Base-by-base conservation (phyloP, 768 basidiomycete genomes). In the Stropharia rugosoannulata region DNA sequence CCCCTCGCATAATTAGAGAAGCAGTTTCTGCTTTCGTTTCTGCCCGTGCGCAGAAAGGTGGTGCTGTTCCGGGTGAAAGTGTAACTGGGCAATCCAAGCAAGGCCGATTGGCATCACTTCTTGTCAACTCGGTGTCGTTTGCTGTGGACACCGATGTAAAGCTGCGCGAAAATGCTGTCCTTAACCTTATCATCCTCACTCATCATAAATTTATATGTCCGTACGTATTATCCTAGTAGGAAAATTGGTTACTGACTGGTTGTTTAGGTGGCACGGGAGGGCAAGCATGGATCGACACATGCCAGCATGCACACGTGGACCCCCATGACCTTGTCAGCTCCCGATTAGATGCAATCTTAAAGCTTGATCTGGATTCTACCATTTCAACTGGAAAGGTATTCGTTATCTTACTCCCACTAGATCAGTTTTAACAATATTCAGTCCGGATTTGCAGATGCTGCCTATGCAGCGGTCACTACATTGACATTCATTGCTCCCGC, bases 241-340 rank as follows among this genome's bases (percentile, higher is more conserved):
- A 16, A 6, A 46, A 18, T 25, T 12, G 46, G 35, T 59, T 41
- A 48, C 29, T 32, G 29, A 32, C 29, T 40, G 40, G 18, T 37
- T 18, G 37, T 42, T 5, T 37, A 82, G 82, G 76, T 59, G 78
- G 74, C 18, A 68, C 74, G 13, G 77, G 80, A 8, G 79, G 83
- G 15, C 85, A 83, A 60, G 79, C 79, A 1, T 97, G 94, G 94
- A 89, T 95, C 56, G 90, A 93, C 53, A 59, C 91, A 4, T 90
- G 89, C 53, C 91, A 90, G 61, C 81, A 79, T 55, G 85, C 88
- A 0, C 67, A 74, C 1, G 64, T 80, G 4, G 91, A 96, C 64
- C 94, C 94, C 1, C 74, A 75, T 18, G 79, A 80, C 12, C 68
- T 90, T 5, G 75, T 89, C 4, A 74, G 73, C 7, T 73, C 70